Conservation (phyloP, 148 eudicot genomes). For the Nepenthes mirabilis region DNA sequence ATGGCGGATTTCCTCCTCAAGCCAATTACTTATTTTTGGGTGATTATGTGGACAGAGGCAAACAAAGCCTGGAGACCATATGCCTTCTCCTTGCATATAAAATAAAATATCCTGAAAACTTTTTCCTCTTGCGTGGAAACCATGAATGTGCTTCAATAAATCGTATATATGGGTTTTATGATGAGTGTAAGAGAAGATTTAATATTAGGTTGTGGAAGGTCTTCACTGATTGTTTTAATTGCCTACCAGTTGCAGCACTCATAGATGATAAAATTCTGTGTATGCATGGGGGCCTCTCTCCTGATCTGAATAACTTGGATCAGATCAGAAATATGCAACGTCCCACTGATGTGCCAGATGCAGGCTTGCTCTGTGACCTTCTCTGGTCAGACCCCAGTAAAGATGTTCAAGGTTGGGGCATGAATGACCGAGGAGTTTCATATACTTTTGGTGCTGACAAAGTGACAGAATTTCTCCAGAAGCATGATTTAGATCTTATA, state of each 20-base stretch:
- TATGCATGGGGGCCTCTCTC: slow-evolving; percentile 65
- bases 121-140: slow-evolving; percentile 42
- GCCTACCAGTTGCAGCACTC: slow-evolving; percentile 46
- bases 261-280: slow-evolving; percentile 51
- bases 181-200: slow-evolving; percentile 53
- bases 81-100: slow-evolving; percentile 51
- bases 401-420: slow-evolving; percentile 49
- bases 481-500: slow-evolving; percentile 46
- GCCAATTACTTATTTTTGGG: slow-evolving; percentile 51
- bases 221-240: slow-evolving; percentile 46
- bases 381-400: slow-evolving; percentile 55
- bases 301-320: slow-evolving; percentile 38
- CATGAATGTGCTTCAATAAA: slow-evolving; percentile 58
- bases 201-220: slow-evolving; percentile 44
- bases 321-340: slow-evolving; percentile 40
- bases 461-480: slow-evolving; percentile 46
- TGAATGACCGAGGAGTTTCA: slow-evolving; percentile 62
- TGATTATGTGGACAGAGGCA: slow-evolving; percentile 55
- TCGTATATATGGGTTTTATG: slow-evolving; percentile 52
- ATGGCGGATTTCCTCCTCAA: slow-evolving; percentile 51
- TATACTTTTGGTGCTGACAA: slow-evolving; percentile 52
- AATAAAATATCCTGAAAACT: slow-evolving; percentile 39
- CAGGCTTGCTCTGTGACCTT: slow-evolving; percentile 51
- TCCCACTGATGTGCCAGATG: slow-evolving; percentile 50
- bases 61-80: slow-evolving; percentile 47